Conservation (phyloP, 768 basidiomycete species). For the Leccinum broughii region DNA sequence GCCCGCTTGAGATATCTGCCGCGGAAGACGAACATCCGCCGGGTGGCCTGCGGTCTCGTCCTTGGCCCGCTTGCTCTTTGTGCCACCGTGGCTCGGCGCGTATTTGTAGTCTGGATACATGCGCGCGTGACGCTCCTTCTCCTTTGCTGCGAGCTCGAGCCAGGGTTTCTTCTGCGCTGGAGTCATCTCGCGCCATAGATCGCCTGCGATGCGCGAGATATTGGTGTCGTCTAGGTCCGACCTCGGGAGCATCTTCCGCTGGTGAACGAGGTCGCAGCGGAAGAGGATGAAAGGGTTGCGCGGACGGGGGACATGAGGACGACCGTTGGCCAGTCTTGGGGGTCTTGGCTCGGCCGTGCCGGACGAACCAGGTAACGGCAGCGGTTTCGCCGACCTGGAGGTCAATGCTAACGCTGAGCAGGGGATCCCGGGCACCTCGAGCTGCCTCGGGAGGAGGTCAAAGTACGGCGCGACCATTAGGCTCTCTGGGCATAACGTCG, state of each 20-base stretch:
- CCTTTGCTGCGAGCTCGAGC: conserved; percentile 49
- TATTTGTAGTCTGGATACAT: conserved; percentile 48
- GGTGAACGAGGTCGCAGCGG: conserved; percentile 68
- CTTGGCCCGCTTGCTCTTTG: conserved; percentile 26
- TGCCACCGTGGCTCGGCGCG: conserved; percentile 27
- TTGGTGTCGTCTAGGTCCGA: conserved; percentile 69
- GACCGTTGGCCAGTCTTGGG: conserved; percentile 18
- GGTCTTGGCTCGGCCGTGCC: conserved; percentile 18
- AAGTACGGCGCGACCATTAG: conserved; percentile 9
- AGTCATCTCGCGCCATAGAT: conserved; percentile 62
- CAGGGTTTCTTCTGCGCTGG: conserved; percentile 47
- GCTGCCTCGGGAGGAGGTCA: conserved; percentile 5
- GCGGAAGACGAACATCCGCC: conserved; percentile 15
- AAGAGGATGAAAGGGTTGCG: conserved; percentile 82
- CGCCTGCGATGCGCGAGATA: conserved; percentile 65
- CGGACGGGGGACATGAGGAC: conserved; percentile 64
- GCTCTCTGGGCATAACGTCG: conserved; percentile 12
- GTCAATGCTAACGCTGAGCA: background rate
- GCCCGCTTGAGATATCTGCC: conserved; percentile 13
- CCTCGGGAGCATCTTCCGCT: conserved; percentile 52
- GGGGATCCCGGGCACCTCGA: conserved; percentile 7
- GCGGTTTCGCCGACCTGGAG: conserved; percentile 12
- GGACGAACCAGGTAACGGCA: conserved; percentile 30
- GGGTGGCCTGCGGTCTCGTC: background rate
- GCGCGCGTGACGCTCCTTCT: conserved; percentile 44